phyloP scores from a whole-genome alignment of 257 asterid genomes.

The Nicotiana noctiflora region DNA sequence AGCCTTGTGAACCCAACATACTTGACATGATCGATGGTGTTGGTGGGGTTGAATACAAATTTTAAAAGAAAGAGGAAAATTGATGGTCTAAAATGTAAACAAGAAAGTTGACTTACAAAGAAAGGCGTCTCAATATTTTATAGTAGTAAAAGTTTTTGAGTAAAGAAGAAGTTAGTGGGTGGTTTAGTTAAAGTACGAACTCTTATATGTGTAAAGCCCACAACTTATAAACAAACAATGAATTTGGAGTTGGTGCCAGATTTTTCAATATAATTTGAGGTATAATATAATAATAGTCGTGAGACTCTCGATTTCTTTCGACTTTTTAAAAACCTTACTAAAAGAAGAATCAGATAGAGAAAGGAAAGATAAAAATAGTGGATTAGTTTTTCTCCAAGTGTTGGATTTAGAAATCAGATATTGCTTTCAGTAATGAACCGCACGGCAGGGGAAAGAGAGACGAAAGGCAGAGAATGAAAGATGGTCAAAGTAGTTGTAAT shows the following conservation, averaged over 20 bases:
- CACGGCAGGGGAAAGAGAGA: neutral
- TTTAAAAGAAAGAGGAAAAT: neutral
- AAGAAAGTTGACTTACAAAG: neutral
- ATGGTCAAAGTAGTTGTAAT: neutral
- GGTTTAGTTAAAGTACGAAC: neutral
- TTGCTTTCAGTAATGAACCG: neutral
- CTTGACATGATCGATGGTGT: slow-evolving; percentile 13
- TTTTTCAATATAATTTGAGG: neutral
- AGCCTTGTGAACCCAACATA: slow-evolving; percentile 57
- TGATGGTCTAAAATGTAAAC: neutral
- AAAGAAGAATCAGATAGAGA: neutral
- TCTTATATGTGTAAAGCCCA: neutral
- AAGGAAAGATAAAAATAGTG: neutral
- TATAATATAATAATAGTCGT: neutral
- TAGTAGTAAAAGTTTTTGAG: too few relatives aligned
- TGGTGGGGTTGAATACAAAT: neutral
- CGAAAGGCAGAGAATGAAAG: neutral
- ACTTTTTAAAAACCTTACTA: neutral
- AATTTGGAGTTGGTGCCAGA: neutral
- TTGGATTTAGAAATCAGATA: neutral
- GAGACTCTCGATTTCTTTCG: neutral
- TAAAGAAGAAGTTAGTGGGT: slow-evolving; percentile 3
- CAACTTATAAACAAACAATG: neutral
- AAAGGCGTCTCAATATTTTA: neutral
- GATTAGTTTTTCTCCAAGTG: neutral